Evolutionary conservation across 2,329 filamentous ascomycete species (phyloP).

Genomic region (Pseudogymnoascus verrucosus): DNA sequence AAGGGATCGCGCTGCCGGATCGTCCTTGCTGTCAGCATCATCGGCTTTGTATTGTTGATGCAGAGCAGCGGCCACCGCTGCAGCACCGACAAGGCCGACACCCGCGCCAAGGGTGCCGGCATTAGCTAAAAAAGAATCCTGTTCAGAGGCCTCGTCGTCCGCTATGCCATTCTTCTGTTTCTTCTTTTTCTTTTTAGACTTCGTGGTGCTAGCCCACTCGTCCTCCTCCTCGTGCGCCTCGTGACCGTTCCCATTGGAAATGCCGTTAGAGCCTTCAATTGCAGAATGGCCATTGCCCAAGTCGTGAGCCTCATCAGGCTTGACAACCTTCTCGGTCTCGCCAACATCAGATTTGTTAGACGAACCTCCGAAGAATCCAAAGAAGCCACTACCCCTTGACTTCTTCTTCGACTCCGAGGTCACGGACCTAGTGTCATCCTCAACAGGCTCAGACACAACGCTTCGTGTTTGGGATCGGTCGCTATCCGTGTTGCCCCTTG

Average conservation of each 20-base stretch:
- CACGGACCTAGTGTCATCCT: slow-evolving; percentile 38
- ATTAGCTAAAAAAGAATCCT: slow-evolving; percentile 64
- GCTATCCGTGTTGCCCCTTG: slow-evolving; percentile 29
- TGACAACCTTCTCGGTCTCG: background rate
- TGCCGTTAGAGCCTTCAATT: slow-evolving; percentile 9
- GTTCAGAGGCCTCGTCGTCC: slow-evolving; percentile 23
- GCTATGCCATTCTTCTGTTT: slow-evolving; percentile 22
- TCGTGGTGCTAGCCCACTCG: slow-evolving; percentile 11
- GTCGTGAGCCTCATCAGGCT: background rate
- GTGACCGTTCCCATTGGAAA: slow-evolving; percentile 23
- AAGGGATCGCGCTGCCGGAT: slow-evolving; percentile 14
- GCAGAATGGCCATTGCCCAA: background rate
- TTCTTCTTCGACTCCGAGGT: slow-evolving; percentile 35
- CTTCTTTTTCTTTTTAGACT: slow-evolving; percentile 18
- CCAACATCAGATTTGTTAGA: slow-evolving; percentile 31
- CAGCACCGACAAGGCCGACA: slow-evolving; percentile 53
- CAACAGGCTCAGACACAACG: background rate
- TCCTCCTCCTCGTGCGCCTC: slow-evolving; percentile 19
- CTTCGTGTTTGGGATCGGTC: slow-evolving; percentile 8
- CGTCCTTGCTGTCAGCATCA: slow-evolving; percentile 22
- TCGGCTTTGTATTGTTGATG: slow-evolving; percentile 28
- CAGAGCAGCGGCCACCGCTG: slow-evolving; percentile 31
- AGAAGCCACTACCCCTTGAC: slow-evolving; percentile 37
- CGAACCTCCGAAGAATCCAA: slow-evolving; percentile 32
- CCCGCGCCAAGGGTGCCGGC: slow-evolving; percentile 62